These are phyloP conservation scores for Phytophthora pseudosyringae DNA, from an alignment of 352 stramenopile species.

Conservation along the genomic window DNA sequence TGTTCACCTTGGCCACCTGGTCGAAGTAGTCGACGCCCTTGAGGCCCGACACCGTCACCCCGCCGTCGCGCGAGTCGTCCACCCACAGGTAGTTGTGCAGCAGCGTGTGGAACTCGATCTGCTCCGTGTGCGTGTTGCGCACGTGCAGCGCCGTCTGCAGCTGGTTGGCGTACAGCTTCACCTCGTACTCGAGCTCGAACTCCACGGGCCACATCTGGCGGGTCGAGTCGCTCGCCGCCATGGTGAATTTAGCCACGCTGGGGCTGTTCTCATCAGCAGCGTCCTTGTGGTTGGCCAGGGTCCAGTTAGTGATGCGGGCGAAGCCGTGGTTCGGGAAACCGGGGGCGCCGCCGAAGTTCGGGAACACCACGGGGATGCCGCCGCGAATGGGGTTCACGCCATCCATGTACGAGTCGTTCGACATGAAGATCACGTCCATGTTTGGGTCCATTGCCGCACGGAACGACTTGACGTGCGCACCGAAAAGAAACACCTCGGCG, in stretches of 20 bases:
- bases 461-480: slow-evolving; percentile 81
- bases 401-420: slow-evolving; percentile 76
- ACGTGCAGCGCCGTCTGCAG: slow-evolving; percentile 84
- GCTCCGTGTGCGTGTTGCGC: slow-evolving; percentile 79
- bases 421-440: slow-evolving; percentile 85
- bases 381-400: slow-evolving; percentile 87
- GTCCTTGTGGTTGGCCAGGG: slow-evolving; percentile 19
- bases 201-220: slow-evolving; percentile 55
- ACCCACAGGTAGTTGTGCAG: slow-evolving; percentile 95
- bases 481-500: slow-evolving; percentile 72
- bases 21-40: slow-evolving; percentile 86
- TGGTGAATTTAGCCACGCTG: slow-evolving; percentile 43
- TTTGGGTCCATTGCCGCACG: slow-evolving; percentile 33
- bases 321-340: slow-evolving; percentile 88
- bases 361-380: slow-evolving; percentile 92
- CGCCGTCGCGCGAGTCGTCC: slow-evolving; percentile 66
- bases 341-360: slow-evolving; percentile 76
- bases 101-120: slow-evolving; percentile 94
- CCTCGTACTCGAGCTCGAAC: slow-evolving; percentile 71
- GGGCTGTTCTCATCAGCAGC: slow-evolving; percentile 22
- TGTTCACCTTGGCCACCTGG: slow-evolving; percentile 80
- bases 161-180: slow-evolving; percentile 62
- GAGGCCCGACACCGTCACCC: slow-evolving; percentile 80
- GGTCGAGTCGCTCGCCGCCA: slow-evolving; percentile 39
- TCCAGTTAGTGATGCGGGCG: slow-evolving; percentile 64